Conservation (phyloP, 257 asterid species). For the Nicotiana obtusifolia region DNA sequence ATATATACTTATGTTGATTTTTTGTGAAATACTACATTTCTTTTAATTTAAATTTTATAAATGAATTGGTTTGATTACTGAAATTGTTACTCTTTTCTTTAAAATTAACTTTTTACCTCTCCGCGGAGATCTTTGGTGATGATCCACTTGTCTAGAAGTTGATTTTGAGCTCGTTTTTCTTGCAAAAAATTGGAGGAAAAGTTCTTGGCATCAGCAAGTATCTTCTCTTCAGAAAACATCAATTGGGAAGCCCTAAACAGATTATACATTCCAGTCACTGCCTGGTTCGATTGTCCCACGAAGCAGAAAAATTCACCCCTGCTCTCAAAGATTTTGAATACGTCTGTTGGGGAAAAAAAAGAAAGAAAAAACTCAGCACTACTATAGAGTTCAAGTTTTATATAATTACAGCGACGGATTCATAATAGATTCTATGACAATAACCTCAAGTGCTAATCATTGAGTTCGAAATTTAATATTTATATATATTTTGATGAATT, state of each 20-base stretch:
- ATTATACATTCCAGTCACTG: conserved; percentile 77
- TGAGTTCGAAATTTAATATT: too few relatives aligned
- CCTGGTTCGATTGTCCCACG: conserved; percentile 65
- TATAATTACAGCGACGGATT: not conserved
- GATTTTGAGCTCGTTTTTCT: conserved; percentile 39
- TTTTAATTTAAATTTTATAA: too few relatives aligned
- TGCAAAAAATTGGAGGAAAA: conserved; percentile 47
- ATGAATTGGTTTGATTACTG: too few relatives aligned
- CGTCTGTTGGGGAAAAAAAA: conserved; percentile 27
- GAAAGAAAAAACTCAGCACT: not conserved
- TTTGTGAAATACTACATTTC: not conserved
- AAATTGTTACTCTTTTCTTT: too few relatives aligned
- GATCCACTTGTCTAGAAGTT: conserved; percentile 75
- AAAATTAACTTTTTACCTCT: conserved; percentile 42
- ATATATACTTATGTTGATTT: not conserved
- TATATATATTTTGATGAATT: too few relatives aligned
- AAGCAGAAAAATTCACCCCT: conserved; percentile 67
- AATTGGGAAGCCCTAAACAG: conserved; percentile 72
- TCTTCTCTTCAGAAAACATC: conserved; percentile 51
- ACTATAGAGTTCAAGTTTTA: not conserved
- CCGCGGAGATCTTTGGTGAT: conserved; percentile 82
- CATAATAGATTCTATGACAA: not conserved
- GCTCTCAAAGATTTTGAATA: conserved; percentile 47
- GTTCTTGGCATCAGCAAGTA: conserved; percentile 34
- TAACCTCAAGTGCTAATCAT: too few relatives aligned